Base-by-base conservation (phyloP, 2,329 filamentous ascomycete species). In the Pseudogymnoascus sp. region DNA sequence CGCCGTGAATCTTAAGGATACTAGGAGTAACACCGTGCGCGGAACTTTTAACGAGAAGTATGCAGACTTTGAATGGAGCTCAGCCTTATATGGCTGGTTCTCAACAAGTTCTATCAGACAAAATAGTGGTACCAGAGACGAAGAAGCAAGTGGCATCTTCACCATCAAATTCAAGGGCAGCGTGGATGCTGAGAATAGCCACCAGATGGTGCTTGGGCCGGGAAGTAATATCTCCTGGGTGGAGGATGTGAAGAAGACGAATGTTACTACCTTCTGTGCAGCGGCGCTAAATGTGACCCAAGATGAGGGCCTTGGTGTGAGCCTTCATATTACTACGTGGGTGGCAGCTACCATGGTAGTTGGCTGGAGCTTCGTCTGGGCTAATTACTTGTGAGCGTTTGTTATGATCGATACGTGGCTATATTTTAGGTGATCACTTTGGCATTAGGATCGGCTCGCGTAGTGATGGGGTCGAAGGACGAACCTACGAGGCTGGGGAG, bases 401-500 rank as follows among this genome's bases (percentile, higher is more conserved):
- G 2, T 13, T 47, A 9, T 13, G 4, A 47, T 47, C 2, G 21
- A 47, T 50, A 26, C 13, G 5, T 23, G 4, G 21, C 13, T 26
- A 8, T 50, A 50, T 50, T 50, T n/a, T 4, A 23, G 42, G 19
- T 26, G 11, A 9, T 26, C 19, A 47, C 4, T 47, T 47, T 4
- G 13, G 21, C 11, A 15, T 15, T 9, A 7, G 44, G 44, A n/a
- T 50, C 3, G 6, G 7, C 23, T 10, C 15, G 23, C 23, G 11
- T 13, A 28, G 3, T 50, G 44, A 28, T 50, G 23, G 21, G 23
- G 13, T 26, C 42, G 21, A 47, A 23, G 21, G n/a, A 26, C 15
- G 44, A 67, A 63, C 28, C 6, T 63, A 23, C 42, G 62, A 4
- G 64, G 50, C 60, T 68, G 64, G 65, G 65, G 65, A 17, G 65